A percentile compares a stretch with the other conserved stretches of the same genome.
These are phyloP conservation scores for Mucor irregularis DNA, from an alignment of 371 early-diverging fungal genomes.

Conservation along the genomic window DNA sequence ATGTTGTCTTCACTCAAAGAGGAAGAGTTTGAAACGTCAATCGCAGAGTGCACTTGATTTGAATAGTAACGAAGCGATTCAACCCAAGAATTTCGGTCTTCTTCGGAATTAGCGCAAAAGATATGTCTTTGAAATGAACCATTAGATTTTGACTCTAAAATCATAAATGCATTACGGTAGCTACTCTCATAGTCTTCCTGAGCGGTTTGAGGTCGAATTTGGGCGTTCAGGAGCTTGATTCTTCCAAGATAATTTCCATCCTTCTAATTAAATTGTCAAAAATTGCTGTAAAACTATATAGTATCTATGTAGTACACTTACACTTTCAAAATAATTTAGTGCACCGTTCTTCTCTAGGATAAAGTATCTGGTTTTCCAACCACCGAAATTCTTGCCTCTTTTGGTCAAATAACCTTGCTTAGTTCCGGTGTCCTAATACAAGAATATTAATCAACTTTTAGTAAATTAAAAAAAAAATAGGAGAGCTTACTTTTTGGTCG, in stretches of 20 bases:
- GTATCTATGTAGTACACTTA: slow-evolving; percentile 13
- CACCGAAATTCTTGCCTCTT: slow-evolving; percentile 84
- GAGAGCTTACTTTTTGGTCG: too few relatives aligned
- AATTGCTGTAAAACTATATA: neutral
- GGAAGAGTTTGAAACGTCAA: slow-evolving; percentile 1
- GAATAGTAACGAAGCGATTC: neutral
- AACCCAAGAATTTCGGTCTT: slow-evolving; percentile 89
- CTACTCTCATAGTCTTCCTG: slow-evolving; percentile 41
- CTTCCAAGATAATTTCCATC: slow-evolving; percentile 59
- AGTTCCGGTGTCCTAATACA: slow-evolving; percentile 10
- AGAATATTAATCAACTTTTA: neutral
- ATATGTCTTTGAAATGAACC: slow-evolving; percentile 68
- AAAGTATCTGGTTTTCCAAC: slow-evolving; percentile 82
- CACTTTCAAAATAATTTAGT: slow-evolving; percentile 67
- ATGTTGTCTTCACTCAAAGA: neutral
- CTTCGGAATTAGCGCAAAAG: slow-evolving; percentile 85
- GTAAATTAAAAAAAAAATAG: too few relatives aligned
- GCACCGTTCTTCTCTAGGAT: slow-evolving; percentile 53
- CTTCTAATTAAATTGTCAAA: slow-evolving; percentile 27
- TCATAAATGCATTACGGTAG: slow-evolving; percentile 76
- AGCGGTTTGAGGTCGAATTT: slow-evolving; percentile 52
- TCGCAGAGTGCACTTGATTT: neutral
- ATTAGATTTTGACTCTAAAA: slow-evolving; percentile 68
- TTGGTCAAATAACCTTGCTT: slow-evolving; percentile 84
- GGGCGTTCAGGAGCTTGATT: slow-evolving; percentile 52